Percentiles rank a stretch among this genome's conserved stretches.
phyloP scores from a whole-genome alignment of 1,284 basidiomycete genomes.

The Apiotrichum mycotoxinovorans region DNA sequence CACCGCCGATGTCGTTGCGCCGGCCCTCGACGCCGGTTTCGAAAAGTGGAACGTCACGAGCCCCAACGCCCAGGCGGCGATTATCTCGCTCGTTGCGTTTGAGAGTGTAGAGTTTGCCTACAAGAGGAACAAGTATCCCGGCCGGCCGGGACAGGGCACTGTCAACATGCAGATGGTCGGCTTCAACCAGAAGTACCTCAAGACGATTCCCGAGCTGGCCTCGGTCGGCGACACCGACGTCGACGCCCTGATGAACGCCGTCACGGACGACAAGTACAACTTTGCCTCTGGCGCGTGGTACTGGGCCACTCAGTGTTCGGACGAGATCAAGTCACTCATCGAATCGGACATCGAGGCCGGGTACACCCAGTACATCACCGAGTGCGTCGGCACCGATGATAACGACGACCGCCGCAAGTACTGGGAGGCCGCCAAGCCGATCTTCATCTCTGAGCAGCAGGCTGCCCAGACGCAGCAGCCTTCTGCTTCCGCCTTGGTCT shows the following conservation, averaged over 20 bases:
- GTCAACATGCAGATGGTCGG: slow-evolving; percentile 1
- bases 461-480: no score
- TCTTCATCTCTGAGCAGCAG: no score
- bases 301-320: background rate
- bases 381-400: no score
- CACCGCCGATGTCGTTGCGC: background rate
- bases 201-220: background rate
- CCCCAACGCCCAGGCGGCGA: background rate
- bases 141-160: background rate
- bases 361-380: no score
- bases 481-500: no score
- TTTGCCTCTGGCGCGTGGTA: background rate
- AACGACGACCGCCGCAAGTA: no score
- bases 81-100: background rate
- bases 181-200: background rate
- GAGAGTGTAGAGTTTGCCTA: background rate
- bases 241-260: background rate
- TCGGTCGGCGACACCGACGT: background rate
- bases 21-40: background rate
- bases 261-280: slow-evolving; percentile 1
- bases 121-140: background rate
- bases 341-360: no score
- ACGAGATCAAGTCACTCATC: background rate
- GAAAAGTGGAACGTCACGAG: background rate
- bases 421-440: no score